These are phyloP conservation scores for Trichoderma lentiforme DNA, from an alignment of 2,329 filamentous ascomycete species.

Conservation along the genomic window DNA sequence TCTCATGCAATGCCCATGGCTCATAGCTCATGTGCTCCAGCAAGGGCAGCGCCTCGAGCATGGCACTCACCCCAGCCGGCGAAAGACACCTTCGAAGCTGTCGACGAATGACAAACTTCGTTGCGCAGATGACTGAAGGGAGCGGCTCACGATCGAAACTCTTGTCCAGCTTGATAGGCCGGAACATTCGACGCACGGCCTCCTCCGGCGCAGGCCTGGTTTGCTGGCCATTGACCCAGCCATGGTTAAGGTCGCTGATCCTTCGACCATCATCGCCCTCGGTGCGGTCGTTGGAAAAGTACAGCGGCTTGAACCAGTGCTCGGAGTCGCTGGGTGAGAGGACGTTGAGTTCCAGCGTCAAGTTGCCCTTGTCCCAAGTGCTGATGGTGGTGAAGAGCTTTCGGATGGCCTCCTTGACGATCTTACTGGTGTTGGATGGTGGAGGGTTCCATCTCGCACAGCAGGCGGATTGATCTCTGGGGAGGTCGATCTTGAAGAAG, in stretches of 20 bases:
- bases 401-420: slow-evolving; percentile 25
- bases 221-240: slow-evolving; percentile 30
- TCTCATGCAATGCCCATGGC: slow-evolving; percentile 30
- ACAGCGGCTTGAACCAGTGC: slow-evolving; percentile 33
- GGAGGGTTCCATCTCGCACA: slow-evolving; percentile 18
- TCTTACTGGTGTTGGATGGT: neutral
- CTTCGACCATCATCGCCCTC: slow-evolving; percentile 4
- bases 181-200: slow-evolving; percentile 29
- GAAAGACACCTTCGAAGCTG: slow-evolving; percentile 31
- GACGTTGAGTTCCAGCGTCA: slow-evolving; percentile 34
- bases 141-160: neutral
- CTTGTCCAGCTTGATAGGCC: slow-evolving; percentile 12
- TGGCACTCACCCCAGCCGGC: slow-evolving; percentile 3
- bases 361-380: slow-evolving; percentile 26
- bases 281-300: slow-evolving; percentile 25
- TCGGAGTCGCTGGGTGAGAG: slow-evolving; percentile 34
- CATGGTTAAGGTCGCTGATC: slow-evolving; percentile 30
- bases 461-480: slow-evolving; percentile 23
- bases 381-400: slow-evolving; percentile 32
- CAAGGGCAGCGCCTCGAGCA: slow-evolving; percentile 26
- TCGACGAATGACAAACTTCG: slow-evolving; percentile 32
- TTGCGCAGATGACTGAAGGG: slow-evolving; percentile 29
- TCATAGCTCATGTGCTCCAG: slow-evolving; percentile 32
- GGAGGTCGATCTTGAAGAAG: slow-evolving; percentile 30
- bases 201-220: slow-evolving; percentile 23